Base-by-base conservation (phyloP, 257 asterid species). In the Voacanga thouarsii region DNA sequence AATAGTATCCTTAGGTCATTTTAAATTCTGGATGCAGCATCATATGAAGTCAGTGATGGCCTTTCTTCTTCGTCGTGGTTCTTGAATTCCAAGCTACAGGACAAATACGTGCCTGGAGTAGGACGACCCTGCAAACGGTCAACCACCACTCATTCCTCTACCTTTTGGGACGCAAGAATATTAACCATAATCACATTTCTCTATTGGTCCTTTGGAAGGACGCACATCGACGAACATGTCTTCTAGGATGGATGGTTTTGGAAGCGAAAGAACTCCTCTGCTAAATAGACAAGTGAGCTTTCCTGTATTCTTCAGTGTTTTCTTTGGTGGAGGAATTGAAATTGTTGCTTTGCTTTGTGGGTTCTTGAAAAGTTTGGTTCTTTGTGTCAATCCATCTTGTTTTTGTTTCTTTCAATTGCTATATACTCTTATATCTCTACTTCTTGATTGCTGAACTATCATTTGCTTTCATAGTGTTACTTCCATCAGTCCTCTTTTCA, bases 211-310 rank as follows among this genome's bases (percentile, higher is more conserved):
- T 24, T n/a, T 51, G 56, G 16, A 33, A 65, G 76, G 43, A 47
- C 10, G 30, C 51, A 44, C 56, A 45, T 47, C 45, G 26, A 84
- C 71, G 72, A 84, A 77, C 47, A 57, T 53, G 74, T 55, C 43
- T 74, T 85, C 90, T 43, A 85, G 85, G 74, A 77, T 79, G 89
- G 88, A 86, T 75, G 92, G 91, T 64, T 44, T 43, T 57, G 87
- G 91, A 53, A 79, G 82, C 80, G 89, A 80, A 16, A 83, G 91
- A 55, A 47, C 81, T 73, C 95, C 93, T 71, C 89, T 88, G 56
- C 85, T 91, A 43, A 71, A 63, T 78, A 50, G 78, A 84, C 89
- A 82, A 23, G 97, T 91, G 81, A 85, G 90, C 23, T 80, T 61
- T 14, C 59, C 74, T 15, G 7, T 56, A 37, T 19, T 15, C 37